These are phyloP conservation scores for Phytophthora citrophthora DNA, from an alignment of 352 stramenopile genomes.

Conservation along the genomic window DNA sequence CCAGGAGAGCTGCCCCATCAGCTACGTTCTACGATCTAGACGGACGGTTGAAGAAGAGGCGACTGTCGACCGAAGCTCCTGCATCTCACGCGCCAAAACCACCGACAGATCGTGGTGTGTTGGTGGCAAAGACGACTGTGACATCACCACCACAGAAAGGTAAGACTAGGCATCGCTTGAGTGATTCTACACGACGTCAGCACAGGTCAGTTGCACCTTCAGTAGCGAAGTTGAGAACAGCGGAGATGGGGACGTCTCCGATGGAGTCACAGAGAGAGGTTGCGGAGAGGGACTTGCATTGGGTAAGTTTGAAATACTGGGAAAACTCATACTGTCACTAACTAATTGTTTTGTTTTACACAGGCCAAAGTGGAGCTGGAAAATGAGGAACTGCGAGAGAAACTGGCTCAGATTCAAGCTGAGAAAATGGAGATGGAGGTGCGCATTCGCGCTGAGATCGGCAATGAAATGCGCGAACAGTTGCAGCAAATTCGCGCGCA, in stretches of 20 bases:
- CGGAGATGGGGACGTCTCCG: slow-evolving; percentile 33
- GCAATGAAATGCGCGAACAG: slow-evolving; percentile 73
- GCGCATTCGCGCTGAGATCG: slow-evolving; percentile 66
- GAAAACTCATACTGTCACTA: no score
- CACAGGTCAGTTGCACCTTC: slow-evolving; percentile 1
- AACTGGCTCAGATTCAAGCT: slow-evolving; percentile 54
- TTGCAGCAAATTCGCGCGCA: slow-evolving; percentile 68
- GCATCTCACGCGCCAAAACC: slow-evolving; percentile 2
- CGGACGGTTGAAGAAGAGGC: slow-evolving; percentile 54
- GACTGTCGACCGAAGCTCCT: slow-evolving; percentile 28
- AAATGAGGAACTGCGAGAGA: slow-evolving; percentile 64
- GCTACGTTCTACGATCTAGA: slow-evolving; percentile 62
- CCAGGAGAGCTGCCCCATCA: slow-evolving; percentile 37
- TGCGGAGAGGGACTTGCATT: slow-evolving; percentile 36
- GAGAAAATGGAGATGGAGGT: slow-evolving; percentile 72
- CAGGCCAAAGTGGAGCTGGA: slow-evolving; percentile 60
- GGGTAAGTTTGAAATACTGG: slow-evolving; percentile 3
- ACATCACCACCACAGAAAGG: slow-evolving; percentile 4
- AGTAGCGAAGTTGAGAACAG: slow-evolving; percentile 18
- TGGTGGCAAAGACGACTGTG: slow-evolving; percentile 7
- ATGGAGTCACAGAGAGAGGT: slow-evolving; percentile 39
- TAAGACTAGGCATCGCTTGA: slow-evolving; percentile 21
- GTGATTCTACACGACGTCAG: slow-evolving; percentile 17
- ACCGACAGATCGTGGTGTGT: slow-evolving; percentile 4
- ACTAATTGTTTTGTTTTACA: not conserved